Conservation (phyloP, 2,329 filamentous ascomycete genomes). For the Coleophoma cylindrospora region DNA sequence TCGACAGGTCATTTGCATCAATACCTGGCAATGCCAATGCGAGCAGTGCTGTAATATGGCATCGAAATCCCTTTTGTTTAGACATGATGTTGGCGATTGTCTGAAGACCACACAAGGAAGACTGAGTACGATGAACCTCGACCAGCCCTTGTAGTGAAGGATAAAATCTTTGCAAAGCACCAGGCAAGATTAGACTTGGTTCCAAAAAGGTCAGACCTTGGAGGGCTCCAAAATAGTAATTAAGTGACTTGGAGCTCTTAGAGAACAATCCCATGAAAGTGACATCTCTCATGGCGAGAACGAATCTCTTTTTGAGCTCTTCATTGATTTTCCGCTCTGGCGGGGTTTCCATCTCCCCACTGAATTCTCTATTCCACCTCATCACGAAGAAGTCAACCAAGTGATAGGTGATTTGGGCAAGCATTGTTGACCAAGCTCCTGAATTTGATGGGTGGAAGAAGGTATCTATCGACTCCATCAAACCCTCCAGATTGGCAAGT, state of each 20-base stretch:
- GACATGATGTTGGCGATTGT: conserved; percentile 90
- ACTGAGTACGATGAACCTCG: conserved; percentile 93
- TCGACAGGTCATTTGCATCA: conserved; percentile 95
- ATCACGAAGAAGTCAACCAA: conserved; percentile 95
- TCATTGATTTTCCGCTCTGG: conserved; percentile 72
- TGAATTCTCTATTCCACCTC: conserved; percentile 93
- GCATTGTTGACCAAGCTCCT: conserved; percentile 81
- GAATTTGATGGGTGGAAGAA: conserved; percentile 99
- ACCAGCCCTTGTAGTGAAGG: conserved; percentile 94
- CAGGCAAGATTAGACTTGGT: conserved; percentile 85
- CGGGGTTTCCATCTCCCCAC: conserved; percentile 84
- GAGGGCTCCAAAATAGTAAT: conserved; percentile 84
- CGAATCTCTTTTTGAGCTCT: conserved; percentile 82
- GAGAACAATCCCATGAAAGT: conserved; percentile 98
- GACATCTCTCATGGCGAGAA: conserved; percentile 82
- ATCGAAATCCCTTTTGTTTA: conserved; percentile 90
- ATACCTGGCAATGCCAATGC: conserved; percentile 91
- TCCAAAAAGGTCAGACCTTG: conserved; percentile 89
- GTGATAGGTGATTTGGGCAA: conserved; percentile 88
- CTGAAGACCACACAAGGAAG: conserved; percentile 85
- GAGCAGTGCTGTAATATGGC: conserved; percentile 90
- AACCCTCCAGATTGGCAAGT: conserved; percentile 77
- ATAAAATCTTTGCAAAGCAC: conserved; percentile 92
- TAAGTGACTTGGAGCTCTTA: conserved; percentile 88
- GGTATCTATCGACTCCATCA: conserved; percentile 93